Percentiles rank a stretch among this genome's conserved stretches.
Evolutionary conservation across 257 asterid species (phyloP).

Genomic region (Buddleja alternifolia): DNA sequence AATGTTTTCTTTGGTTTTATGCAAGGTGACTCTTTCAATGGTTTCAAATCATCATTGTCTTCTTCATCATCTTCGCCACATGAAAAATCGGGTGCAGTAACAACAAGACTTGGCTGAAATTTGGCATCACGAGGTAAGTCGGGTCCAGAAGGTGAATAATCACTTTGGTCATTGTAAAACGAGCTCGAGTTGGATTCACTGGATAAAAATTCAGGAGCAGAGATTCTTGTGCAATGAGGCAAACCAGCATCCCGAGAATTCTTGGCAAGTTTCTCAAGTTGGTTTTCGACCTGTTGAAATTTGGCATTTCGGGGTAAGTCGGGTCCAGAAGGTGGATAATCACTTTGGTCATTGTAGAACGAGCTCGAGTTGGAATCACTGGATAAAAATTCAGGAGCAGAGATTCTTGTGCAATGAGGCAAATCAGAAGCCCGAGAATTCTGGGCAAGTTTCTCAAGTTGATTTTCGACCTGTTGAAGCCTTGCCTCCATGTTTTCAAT

Average conservation of each 20-base stretch:
- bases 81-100: conserved; percentile 76
- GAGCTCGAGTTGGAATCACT: conserved; percentile 67
- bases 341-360: conserved; percentile 45
- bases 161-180: conserved; percentile 45
- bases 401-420: conserved; percentile 57
- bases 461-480: conserved; percentile 77
- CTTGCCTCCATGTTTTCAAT: conserved; percentile 76
- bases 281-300: no score
- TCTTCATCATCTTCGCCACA: conserved; percentile 60
- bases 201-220: conserved; percentile 80
- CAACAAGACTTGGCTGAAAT: conserved; percentile 58
- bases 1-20: conserved; percentile 44
- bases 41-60: conserved; percentile 42
- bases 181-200: conserved; percentile 67
- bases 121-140: conserved; percentile 36
- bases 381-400: conserved; percentile 80
- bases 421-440: conserved; percentile 45
- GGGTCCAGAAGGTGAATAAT: conserved; percentile 40
- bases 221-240: conserved; percentile 57
- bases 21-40: conserved; percentile 41
- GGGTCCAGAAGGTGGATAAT: conserved; percentile 40
- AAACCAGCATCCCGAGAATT: conserved; percentile 45
- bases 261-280: no score
- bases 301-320: conserved; percentile 36
- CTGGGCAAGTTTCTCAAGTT: conserved; percentile 65